Evolutionary conservation across 192 early-diverging fungal species (phyloP).

Genomic region (Coemansia sp.): DNA sequence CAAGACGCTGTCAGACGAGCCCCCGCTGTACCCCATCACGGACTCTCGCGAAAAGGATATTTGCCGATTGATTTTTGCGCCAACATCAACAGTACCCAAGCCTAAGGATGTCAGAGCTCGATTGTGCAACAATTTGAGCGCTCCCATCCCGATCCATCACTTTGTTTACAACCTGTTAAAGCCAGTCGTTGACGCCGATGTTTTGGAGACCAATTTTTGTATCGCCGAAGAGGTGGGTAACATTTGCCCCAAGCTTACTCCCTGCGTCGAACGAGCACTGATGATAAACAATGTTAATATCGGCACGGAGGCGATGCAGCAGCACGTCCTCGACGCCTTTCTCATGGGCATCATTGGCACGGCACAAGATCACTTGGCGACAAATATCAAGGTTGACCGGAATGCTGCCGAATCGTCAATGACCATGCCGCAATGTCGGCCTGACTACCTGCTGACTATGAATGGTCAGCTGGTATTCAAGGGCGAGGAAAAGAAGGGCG

Average conservation of each 20-base stretch:
- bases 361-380: slow-evolving; percentile 29
- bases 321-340: slow-evolving; percentile 44
- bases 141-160: slow-evolving; percentile 43
- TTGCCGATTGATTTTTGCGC: slow-evolving; percentile 27
- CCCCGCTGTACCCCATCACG: not conserved
- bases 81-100: slow-evolving; percentile 19
- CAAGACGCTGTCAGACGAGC: slow-evolving; percentile 9
- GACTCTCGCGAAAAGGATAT: slow-evolving; percentile 28
- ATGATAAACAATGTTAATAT: slow-evolving; percentile 17
- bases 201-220: slow-evolving; percentile 21
- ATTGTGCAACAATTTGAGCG: slow-evolving; percentile 7
- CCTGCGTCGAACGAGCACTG: slow-evolving; percentile 36
- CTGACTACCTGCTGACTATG: slow-evolving; percentile 42
- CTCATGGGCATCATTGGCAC: slow-evolving; percentile 42
- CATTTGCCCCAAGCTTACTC: slow-evolving; percentile 41
- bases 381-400: slow-evolving; percentile 36
- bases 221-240: slow-evolving; percentile 50
- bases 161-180: slow-evolving; percentile 21
- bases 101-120: not conserved
- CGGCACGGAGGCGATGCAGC: slow-evolving; percentile 52
- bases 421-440: slow-evolving; percentile 28
- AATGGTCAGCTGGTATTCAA: slow-evolving; percentile 53
- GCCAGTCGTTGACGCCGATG: slow-evolving; percentile 10
- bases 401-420: slow-evolving; percentile 42
- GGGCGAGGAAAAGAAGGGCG: slow-evolving; percentile 49